These are phyloP conservation scores for Uronychia setigera DNA, from an alignment of 73 alveolate species.

Conservation along the genomic window DNA sequence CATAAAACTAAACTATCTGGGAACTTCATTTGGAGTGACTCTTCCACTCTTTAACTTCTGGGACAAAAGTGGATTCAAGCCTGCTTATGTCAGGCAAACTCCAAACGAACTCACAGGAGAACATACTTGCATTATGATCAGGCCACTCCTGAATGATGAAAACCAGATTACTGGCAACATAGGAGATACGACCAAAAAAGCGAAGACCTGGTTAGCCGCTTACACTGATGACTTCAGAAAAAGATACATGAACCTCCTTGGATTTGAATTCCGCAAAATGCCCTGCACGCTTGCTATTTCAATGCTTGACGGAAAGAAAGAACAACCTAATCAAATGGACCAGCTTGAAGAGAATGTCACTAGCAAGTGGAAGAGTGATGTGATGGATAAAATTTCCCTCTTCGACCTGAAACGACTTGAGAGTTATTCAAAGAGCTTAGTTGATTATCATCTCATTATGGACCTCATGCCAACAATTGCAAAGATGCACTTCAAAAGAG, in stretches of 20 bases:
- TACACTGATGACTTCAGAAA: slow-evolving; percentile 95
- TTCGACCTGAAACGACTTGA: slow-evolving; percentile 95
- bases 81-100: slow-evolving; percentile 90
- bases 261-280: slow-evolving; percentile 88
- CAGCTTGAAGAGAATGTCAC: slow-evolving; percentile 53
- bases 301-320: slow-evolving; percentile 72
- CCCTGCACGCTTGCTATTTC: slow-evolving; percentile 73
- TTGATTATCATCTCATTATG: slow-evolving; percentile 94
- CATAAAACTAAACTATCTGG: slow-evolving; percentile 88
- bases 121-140: slow-evolving; percentile 97
- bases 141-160: slow-evolving; percentile 73
- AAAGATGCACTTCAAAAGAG: slow-evolving; percentile 66
- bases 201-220: slow-evolving; percentile 80
- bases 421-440: slow-evolving; percentile 92
- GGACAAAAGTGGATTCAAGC: slow-evolving; percentile 95
- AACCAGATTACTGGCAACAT: slow-evolving; percentile 6
- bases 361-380: slow-evolving; percentile 50
- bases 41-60: slow-evolving; percentile 95
- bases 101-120: slow-evolving; percentile 97
- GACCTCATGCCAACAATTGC: slow-evolving; percentile 95
- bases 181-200: slow-evolving; percentile 33
- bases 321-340: slow-evolving; percentile 64
- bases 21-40: slow-evolving; percentile 96
- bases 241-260: slow-evolving; percentile 94
- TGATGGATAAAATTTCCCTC: slow-evolving; percentile 71